Percentiles rank a stretch among this genome's conserved stretches.
These are phyloP conservation scores for Sanchytrium tribonematis DNA, from an alignment of 371 early-diverging fungal genomes.

Conservation along the genomic window DNA sequence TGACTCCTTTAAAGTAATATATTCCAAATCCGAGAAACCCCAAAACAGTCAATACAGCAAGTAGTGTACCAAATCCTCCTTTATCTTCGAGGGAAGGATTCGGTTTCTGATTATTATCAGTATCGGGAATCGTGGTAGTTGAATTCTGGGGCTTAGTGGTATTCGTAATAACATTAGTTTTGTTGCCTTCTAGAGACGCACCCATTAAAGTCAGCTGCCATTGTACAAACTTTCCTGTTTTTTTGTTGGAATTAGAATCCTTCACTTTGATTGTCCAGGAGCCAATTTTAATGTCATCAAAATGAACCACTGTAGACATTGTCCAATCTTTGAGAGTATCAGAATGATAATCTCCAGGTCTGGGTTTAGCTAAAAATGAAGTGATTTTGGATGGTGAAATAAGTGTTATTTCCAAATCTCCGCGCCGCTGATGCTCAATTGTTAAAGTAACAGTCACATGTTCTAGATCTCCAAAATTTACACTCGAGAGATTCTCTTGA, in stretches of 20 bases:
- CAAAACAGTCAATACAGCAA: not conserved
- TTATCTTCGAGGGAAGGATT: not conserved
- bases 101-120: no score
- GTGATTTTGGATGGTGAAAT: not conserved
- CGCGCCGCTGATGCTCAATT: not conserved
- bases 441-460: not conserved
- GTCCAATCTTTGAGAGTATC: not conserved
- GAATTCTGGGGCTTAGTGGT: not conserved
- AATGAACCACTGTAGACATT: not conserved
- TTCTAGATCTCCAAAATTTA: not conserved
- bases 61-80: not conserved
- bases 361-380: not conserved
- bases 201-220: not conserved
- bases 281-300: not conserved
- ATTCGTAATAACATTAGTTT: not conserved
- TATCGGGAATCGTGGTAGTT: not conserved
- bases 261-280: not conserved
- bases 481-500: not conserved
- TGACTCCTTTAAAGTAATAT: not conserved
- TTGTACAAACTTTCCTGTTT: not conserved
- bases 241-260: not conserved
- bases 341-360: not conserved
- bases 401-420: not conserved
- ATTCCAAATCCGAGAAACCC: not conserved
- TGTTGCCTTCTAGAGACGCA: not conserved